Conservation (phyloP, 805 yeast species). For the Ogataea dorogensis region DNA sequence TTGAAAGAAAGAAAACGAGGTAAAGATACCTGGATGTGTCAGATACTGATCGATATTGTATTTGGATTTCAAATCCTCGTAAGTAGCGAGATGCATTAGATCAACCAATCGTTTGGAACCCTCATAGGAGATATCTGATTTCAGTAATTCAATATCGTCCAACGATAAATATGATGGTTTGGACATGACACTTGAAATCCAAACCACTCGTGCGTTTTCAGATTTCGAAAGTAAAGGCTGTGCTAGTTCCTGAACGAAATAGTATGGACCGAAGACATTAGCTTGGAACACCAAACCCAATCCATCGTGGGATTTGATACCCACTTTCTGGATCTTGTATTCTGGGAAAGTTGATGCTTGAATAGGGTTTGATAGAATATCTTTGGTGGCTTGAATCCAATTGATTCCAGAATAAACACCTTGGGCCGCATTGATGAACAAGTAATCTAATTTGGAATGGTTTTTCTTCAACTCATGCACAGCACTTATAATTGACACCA, state of each 20-base stretch:
- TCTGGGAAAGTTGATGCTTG: conserved; percentile 86
- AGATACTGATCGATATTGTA: conserved; percentile 69
- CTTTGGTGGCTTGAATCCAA: conserved; percentile 75
- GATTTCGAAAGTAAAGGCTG: conserved; percentile 45
- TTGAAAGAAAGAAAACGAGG: conserved; percentile 73
- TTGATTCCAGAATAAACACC: conserved; percentile 85
- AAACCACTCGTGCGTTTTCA: conserved; percentile 60
- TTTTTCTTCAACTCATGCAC: conserved; percentile 64
- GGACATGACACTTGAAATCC: conserved; percentile 87
- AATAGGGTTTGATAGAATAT: conserved; percentile 64
- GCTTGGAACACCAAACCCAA: conserved; percentile 90
- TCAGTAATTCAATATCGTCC: conserved; percentile 69
- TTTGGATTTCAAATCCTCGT: conserved; percentile 43
- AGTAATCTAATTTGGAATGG: conserved; percentile 68
- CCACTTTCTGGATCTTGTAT: conserved; percentile 78
- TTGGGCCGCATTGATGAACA: conserved; percentile 87
- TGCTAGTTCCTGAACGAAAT: conserved; percentile 64
- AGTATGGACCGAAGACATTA: conserved; percentile 96
- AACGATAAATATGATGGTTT: conserved; percentile 69
- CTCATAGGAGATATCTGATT: conserved; percentile 73
- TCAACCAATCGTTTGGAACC: conserved; percentile 90
- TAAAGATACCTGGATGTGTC: conserved; percentile 93
- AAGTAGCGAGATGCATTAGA: conserved; percentile 73
- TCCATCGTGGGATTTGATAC: conserved; percentile 73
- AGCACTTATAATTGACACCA: conserved; percentile 81